Base-by-base conservation (phyloP, 306 rosid genomes). In the Lathyrus oleraceus region DNA sequence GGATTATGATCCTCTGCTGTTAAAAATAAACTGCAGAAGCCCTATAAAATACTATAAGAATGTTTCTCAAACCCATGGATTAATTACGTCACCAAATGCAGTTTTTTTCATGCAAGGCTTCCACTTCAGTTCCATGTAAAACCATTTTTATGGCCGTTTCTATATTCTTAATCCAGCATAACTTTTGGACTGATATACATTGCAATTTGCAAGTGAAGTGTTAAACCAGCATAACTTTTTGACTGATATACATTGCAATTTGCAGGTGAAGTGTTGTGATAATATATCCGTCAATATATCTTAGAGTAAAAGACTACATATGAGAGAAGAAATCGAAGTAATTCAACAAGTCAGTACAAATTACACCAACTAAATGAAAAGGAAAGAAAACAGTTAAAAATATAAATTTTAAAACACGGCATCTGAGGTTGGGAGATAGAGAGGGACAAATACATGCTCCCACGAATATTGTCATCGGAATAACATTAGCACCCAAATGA, bases 381-480 rank as follows among this genome's bases (percentile, higher is more conserved):
- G 39, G 39, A 35, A 35, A 35, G 7, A 7, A 7, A 70, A 74
- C 64, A 61, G 38, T 42, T 57, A 11, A 38, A 72, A 70, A 82
- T 54, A 60, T 74, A 57, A 70, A 64, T 71, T 67, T 76, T 65
- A 71, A 57, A 57, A 78, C 48, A 76, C 63, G 70, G 66, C 65
- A 21, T 65, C 69, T 72, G 76, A 10, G 67, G 72, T 71, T 57
- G 69, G 82, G 71, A 79, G 66, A 56, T 61, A 65, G 60, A 69
- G 32, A 35, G 67, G 62, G 70, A 69, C 63, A 71, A 65, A 81
- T 71, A 67, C 71, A 81, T 42, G 76, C 69, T 64, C 76, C 78
- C 78, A 61, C 58, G 78, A 60, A 17, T 32, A 61, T 20, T 57
- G 81, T 58, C 53, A 59, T 72, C 82, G 54, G 66, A 69, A 61